Conservation (phyloP, 1,139 yeast genomes). For the Blastobotrys illinoisensis region DNA sequence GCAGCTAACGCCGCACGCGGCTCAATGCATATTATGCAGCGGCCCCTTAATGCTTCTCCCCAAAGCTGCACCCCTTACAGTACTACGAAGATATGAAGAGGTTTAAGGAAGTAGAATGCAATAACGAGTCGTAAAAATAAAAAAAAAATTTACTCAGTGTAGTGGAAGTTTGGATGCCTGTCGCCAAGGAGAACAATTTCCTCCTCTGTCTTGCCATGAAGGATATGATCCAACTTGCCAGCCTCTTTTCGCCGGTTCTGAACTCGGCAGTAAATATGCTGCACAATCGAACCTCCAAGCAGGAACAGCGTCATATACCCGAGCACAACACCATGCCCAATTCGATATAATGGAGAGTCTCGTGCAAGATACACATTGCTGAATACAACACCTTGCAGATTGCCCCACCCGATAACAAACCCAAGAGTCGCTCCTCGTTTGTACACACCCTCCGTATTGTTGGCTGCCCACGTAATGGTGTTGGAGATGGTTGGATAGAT, state of each 20-base stretch:
- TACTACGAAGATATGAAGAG: too few relatives aligned
- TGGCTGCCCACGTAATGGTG: slow-evolving; percentile 38
- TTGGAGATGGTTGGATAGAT: slow-evolving; percentile 36
- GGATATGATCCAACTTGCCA: neutral
- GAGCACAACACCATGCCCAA: slow-evolving; percentile 32
- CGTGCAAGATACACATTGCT: slow-evolving; percentile 33
- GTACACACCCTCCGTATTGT: slow-evolving; percentile 35
- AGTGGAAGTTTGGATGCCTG: neutral
- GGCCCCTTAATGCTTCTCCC: too few relatives aligned
- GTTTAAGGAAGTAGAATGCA: too few relatives aligned
- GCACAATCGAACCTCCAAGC: neutral
- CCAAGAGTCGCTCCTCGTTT: slow-evolving; percentile 41
- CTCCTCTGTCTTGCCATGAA: neutral
- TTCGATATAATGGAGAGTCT: slow-evolving; percentile 31
- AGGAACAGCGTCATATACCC: slow-evolving; percentile 1
- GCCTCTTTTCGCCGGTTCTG: neutral
- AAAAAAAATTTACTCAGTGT: neutral
- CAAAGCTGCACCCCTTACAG: too few relatives aligned
- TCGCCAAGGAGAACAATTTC: neutral
- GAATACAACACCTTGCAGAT: slow-evolving; percentile 39
- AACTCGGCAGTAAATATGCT: neutral
- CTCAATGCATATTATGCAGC: too few relatives aligned
- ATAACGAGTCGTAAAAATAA: neutral
- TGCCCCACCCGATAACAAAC: slow-evolving; percentile 39
- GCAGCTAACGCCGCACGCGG: too few relatives aligned